Evolutionary conservation across 148 eudicot species (phyloP).

Genomic region (Arctostaphylos glauca): DNA sequence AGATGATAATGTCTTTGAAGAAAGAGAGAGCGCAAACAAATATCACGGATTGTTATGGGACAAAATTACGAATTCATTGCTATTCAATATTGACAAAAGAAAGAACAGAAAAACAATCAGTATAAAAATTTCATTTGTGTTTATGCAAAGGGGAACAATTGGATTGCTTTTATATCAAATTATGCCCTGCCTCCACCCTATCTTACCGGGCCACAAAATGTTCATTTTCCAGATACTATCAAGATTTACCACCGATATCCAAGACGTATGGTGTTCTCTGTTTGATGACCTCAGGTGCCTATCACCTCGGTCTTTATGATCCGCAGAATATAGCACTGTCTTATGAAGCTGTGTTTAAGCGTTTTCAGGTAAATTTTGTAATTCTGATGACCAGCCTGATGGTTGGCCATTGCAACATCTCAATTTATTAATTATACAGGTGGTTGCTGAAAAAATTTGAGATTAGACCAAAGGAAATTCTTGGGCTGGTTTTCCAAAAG

Average conservation of each 20-base stretch:
- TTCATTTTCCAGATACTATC: conserved; percentile 30
- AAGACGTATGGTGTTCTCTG: conserved; percentile 37
- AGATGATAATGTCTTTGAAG: too few relatives aligned
- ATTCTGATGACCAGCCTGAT: background rate
- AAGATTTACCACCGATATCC: conserved; percentile 36
- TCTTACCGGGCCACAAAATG: background rate
- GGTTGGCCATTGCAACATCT: background rate
- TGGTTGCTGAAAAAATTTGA: background rate
- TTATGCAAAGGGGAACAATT: background rate
- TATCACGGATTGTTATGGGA: too few relatives aligned
- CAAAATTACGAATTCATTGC: too few relatives aligned
- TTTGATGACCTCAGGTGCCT: conserved; percentile 29
- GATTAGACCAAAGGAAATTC: background rate
- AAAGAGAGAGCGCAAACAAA: too few relatives aligned
- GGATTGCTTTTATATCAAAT: background rate
- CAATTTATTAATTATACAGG: background rate
- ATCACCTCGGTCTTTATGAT: conserved; percentile 20
- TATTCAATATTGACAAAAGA: too few relatives aligned
- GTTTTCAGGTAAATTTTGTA: conserved; percentile 31
- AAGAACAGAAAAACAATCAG: too few relatives aligned
- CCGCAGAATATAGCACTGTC: conserved; percentile 8
- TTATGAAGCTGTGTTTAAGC: conserved; percentile 30
- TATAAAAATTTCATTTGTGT: too few relatives aligned
- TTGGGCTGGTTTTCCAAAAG: background rate
- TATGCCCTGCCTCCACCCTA: background rate